phyloP scores from a whole-genome alignment of 2,329 filamentous ascomycete species.

The Trichoderma citrinoviride region DNA sequence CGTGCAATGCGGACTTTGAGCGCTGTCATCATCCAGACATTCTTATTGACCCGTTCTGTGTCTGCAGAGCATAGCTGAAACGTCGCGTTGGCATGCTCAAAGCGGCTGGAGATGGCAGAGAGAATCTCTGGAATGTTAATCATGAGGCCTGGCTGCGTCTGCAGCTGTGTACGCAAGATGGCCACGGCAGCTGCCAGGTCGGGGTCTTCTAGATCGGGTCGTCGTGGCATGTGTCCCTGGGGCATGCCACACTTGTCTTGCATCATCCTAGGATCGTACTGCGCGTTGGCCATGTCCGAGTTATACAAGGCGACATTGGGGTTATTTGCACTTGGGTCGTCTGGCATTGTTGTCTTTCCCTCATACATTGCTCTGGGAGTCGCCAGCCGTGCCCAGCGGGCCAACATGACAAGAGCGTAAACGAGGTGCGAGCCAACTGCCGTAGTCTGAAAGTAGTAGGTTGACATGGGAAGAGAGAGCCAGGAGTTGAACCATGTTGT shows the following conservation, averaged over 20 bases:
- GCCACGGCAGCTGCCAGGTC: constrained; percentile 42
- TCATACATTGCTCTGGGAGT: constrained; percentile 36
- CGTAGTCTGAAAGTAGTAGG: constrained; percentile 48
- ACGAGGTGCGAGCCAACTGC: constrained; percentile 46
- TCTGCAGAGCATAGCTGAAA: constrained; percentile 36
- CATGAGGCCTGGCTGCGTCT: constrained; percentile 44
- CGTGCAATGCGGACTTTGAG: constrained; percentile 48
- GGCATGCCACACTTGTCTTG: not conserved
- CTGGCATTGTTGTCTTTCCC: constrained; percentile 29
- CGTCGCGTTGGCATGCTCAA: constrained; percentile 43
- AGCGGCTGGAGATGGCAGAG: constrained; percentile 40
- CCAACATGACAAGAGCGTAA: constrained; percentile 50
- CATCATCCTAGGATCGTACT: not conserved
- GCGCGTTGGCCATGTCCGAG: constrained; percentile 25
- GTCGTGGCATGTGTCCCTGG: not conserved
- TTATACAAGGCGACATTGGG: constrained; percentile 24
- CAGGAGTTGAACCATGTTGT: constrained; percentile 51
- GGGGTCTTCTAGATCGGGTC: constrained; percentile 36
- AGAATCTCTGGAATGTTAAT: constrained; percentile 47
- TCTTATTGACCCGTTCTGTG: constrained; percentile 40
- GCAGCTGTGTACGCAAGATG: constrained; percentile 41
- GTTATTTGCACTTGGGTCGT: constrained; percentile 27
- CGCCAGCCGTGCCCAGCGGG: constrained; percentile 50
- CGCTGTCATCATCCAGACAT: constrained; percentile 49
- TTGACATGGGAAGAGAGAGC: constrained; percentile 42